Evolutionary conservation across 2,329 filamentous ascomycete genomes (phyloP).

Genomic region (Knufia fluminis): DNA sequence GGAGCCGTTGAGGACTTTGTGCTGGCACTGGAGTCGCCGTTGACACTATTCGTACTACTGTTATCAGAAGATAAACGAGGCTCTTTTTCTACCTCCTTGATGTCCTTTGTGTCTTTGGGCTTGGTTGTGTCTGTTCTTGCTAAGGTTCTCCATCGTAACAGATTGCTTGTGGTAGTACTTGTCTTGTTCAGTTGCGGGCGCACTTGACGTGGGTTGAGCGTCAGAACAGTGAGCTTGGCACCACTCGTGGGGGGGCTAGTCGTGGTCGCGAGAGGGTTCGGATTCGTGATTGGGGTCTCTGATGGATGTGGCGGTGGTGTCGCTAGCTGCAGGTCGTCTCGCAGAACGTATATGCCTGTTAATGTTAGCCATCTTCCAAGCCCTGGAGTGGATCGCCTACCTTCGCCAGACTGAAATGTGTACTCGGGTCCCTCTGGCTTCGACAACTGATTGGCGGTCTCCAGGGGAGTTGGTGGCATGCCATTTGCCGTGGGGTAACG

Average conservation of each 20-base stretch:
- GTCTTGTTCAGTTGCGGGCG: constrained; percentile 41
- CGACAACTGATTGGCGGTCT: constrained; percentile 84
- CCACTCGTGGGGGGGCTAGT: constrained; percentile 76
- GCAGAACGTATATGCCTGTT: constrained; percentile 75
- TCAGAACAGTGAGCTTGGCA: constrained; percentile 72
- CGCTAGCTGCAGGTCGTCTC: constrained; percentile 84
- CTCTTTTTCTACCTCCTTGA: constrained; percentile 52
- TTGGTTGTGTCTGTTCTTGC: constrained; percentile 20
- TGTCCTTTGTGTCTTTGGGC: constrained; percentile 28
- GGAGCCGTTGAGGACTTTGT: constrained; percentile 40
- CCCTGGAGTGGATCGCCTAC: constrained; percentile 42
- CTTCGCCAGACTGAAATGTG: constrained; percentile 89
- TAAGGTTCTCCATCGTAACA: constrained; percentile 23
- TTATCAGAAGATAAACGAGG: constrained; percentile 51
- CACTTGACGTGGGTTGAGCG: constrained; percentile 53
- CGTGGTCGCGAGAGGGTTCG: constrained; percentile 81
- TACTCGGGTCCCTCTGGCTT: constrained; percentile 75
- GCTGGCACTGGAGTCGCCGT: constrained; percentile 34
- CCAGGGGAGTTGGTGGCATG: constrained; percentile 65
- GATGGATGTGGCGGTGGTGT: constrained; percentile 93
- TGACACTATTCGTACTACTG: constrained; percentile 45
- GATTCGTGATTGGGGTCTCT: constrained; percentile 75
- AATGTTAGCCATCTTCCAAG: no score
- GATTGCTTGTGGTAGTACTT: constrained; percentile 41
- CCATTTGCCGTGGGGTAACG: constrained; percentile 65